Conservation (phyloP, 345 rosid genomes). For the Populus euphratica region DNA sequence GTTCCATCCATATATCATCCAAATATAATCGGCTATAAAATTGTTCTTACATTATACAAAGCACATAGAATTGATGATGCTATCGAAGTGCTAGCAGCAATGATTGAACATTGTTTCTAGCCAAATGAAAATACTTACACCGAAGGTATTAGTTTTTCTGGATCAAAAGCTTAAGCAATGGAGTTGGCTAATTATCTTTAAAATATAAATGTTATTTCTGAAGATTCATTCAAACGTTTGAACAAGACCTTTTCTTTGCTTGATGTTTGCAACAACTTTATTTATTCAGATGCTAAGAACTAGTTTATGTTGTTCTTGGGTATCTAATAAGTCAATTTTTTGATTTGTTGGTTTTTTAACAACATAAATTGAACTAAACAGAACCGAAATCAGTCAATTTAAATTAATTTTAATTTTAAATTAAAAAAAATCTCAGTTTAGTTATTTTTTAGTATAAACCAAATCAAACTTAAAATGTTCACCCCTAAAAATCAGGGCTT, state of each 20-base stretch:
- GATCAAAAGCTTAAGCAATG: slow-evolving; percentile 69
- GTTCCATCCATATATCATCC: slow-evolving; percentile 58
- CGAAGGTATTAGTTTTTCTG: slow-evolving; percentile 75
- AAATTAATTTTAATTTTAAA: too few species aligned
- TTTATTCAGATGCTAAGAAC: slow-evolving; percentile 8
- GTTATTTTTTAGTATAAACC: too few species aligned
- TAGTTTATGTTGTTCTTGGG: slow-evolving; percentile 11
- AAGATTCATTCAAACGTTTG: slow-evolving; percentile 51
- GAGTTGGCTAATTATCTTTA: slow-evolving; percentile 54
- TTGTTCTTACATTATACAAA: slow-evolving; percentile 67
- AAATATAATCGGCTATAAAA: slow-evolving; percentile 66
- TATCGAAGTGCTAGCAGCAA: slow-evolving; percentile 52
- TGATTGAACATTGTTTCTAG: slow-evolving; percentile 59
- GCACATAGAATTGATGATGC: slow-evolving; percentile 60
- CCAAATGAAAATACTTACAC: slow-evolving; percentile 75
- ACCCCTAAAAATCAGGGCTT: too few species aligned
- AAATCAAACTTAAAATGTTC: too few species aligned
- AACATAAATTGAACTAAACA: too few species aligned
- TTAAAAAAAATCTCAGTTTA: too few species aligned
- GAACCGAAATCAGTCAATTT: fast-evolving
- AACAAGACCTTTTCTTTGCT: slow-evolving; percentile 62
- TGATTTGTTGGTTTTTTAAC: too few species aligned
- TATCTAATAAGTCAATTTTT: not conserved
- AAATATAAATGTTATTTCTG: slow-evolving; percentile 48
- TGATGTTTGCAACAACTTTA: slow-evolving; percentile 46